Conservation (phyloP, 345 rosid genomes). For the Corchorus olitorius region DNA sequence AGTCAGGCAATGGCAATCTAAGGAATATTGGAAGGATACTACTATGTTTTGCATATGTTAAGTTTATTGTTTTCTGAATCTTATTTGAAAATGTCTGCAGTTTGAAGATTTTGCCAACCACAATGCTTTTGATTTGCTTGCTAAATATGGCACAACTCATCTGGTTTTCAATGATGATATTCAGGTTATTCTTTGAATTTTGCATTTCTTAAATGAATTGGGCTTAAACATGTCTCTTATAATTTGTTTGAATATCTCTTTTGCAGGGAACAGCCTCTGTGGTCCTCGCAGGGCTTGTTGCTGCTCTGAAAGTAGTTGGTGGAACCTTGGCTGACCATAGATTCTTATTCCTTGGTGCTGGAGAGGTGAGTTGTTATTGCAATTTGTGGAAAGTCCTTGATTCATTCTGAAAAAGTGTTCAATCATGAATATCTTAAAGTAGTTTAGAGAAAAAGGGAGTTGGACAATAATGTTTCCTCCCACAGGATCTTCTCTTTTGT, state of each 20-base stretch:
- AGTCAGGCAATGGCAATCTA: not conserved
- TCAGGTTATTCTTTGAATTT: slow-evolving; percentile 55
- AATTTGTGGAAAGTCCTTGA: not conserved
- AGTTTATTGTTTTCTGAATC: not conserved
- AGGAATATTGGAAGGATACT: not conserved
- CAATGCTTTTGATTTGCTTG: slow-evolving; percentile 90
- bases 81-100: slow-evolving; percentile 41
- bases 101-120: slow-evolving; percentile 99
- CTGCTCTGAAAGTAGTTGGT: slow-evolving; percentile 74
- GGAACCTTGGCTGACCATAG: slow-evolving; percentile 77
- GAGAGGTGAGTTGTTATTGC: slow-evolving; percentile 58
- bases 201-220: not conserved
- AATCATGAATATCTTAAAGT: not conserved
- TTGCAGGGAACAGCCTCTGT: slow-evolving; percentile 98
- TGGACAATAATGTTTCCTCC: not conserved
- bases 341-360: slow-evolving; percentile 96
- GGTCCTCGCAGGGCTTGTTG: slow-evolving; percentile 91
- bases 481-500: not conserved
- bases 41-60: not conserved
- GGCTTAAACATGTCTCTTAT: slow-evolving; percentile 17
- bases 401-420: not conserved
- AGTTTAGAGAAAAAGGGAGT: not conserved
- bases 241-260: slow-evolving; percentile 10
- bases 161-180: slow-evolving; percentile 98
- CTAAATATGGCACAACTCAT: slow-evolving; percentile 86